Base-by-base conservation (phyloP, 768 basidiomycete species). In the Naematelia encephala region DNA sequence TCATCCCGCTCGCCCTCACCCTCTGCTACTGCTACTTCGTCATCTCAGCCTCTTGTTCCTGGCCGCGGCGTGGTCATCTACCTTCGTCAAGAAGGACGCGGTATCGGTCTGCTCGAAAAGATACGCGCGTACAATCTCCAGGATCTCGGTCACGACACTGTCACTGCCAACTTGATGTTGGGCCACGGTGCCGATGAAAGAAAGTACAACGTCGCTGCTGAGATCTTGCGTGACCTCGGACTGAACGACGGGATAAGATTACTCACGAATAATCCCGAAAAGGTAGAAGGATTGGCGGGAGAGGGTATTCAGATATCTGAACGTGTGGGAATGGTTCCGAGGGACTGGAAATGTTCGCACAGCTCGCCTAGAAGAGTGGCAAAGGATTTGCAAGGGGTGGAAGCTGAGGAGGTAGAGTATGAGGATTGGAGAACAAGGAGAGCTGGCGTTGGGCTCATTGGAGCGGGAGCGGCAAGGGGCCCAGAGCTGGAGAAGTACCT, bases 141-240 rank as follows among this genome's bases (percentile, higher is more conserved):
- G 76, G 96, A 99, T 76, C 80, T 99, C 51, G 96, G 96, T 0
- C 90, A 97, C 73, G 96, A 98, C 79, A 99, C 96, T n/a, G 96
- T 99, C 66, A 87, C 89, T 3, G 96, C 96, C 25, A 99, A 99
- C 77, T 80, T 98, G 39, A 84, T 96, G 83, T 85, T 99, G 27
- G 96, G 96, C 1, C 90, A 96, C 77, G 82, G 85, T 59, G 93
- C 96, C 4, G 96, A 99, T 74, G 89, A 94, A 77, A 84, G 96
- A 29, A 87, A 86, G 22, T 99, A 98, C 78, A 91, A 88, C 64
- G 82, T 98, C 59, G 96, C 96, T 1, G 87, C 81, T 5, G 91
- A 88, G 26, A 98, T 98, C 63, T 76, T 98, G 62, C 84, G 85
- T 3, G 96, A 99, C 77, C 80, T 98, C 1, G 88, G 87, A 5